A percentile compares a stretch with the other conserved stretches of the same genome.
These are phyloP conservation scores for Cymbomonas tetramitiformis DNA, from an alignment of 139 green algal genomes.

Conservation along the genomic window DNA sequence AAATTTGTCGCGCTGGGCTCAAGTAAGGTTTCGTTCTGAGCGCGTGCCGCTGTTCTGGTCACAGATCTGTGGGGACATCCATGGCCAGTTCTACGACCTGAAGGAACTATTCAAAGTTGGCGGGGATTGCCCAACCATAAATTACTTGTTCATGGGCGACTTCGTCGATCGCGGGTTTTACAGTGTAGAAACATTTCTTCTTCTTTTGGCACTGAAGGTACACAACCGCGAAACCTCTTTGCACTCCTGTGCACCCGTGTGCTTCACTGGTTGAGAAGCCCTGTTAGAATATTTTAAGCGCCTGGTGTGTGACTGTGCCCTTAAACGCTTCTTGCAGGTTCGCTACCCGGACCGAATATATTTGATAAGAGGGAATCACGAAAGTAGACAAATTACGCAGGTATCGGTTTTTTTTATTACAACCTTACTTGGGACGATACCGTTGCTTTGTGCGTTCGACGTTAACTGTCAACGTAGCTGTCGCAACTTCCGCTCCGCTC, in stretches of 20 bases:
- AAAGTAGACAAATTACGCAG: slow-evolving; percentile 44
- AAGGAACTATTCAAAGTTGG: slow-evolving; percentile 95
- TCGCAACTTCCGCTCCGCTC: too few relatives aligned
- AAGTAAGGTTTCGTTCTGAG: not conserved
- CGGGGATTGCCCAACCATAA: slow-evolving; percentile 86
- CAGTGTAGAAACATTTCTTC: slow-evolving; percentile 90
- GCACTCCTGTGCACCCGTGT: not conserved
- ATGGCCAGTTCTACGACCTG: slow-evolving; percentile 91
- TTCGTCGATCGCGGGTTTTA: slow-evolving; percentile 98
- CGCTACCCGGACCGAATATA: slow-evolving; percentile 44
- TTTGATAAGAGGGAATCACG: slow-evolving; percentile 45
- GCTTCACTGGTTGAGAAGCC: not conserved
- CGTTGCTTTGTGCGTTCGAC: too few relatives aligned
- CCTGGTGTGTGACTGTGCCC: not conserved
- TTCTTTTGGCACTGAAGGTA: slow-evolving; percentile 95
- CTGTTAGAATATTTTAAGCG: not conserved
- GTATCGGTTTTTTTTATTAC: slow-evolving; percentile 14
- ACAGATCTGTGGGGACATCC: slow-evolving; percentile 87
- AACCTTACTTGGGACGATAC: too few relatives aligned
- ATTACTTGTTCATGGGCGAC: slow-evolving; percentile 98
- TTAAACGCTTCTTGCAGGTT: slow-evolving; percentile 20
- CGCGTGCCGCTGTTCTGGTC: not conserved
- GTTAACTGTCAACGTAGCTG: too few relatives aligned
- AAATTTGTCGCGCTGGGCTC: not conserved
- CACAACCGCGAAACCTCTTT: not conserved